These are phyloP conservation scores for Golubevia sp. DNA, from an alignment of 1,284 basidiomycete genomes.

Conservation along the genomic window DNA sequence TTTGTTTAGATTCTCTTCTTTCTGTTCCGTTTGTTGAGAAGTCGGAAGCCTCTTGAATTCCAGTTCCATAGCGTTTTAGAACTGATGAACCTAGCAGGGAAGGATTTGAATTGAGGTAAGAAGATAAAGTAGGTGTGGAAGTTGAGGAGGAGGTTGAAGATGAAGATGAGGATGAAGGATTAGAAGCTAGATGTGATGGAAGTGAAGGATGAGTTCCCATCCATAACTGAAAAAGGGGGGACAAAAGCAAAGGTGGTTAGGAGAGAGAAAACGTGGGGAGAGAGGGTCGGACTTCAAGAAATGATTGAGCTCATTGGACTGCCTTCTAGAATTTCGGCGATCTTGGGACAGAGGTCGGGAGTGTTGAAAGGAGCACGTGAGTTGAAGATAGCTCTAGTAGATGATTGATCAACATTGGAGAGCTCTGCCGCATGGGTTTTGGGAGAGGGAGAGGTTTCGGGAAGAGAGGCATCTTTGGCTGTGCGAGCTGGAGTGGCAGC, in stretches of 20 bases:
- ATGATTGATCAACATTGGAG: too few species aligned
- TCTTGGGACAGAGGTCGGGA: too few species aligned
- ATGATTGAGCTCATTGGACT: neutral
- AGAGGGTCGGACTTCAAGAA: neutral
- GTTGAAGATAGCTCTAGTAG: too few species aligned
- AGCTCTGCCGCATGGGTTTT: too few species aligned
- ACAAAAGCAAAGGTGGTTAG: neutral
- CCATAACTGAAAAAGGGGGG: conserved; percentile 67
- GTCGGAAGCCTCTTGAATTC: conserved; percentile 63
- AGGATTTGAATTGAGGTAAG: conserved; percentile 71
- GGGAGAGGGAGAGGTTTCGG: too few species aligned
- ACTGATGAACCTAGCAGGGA: conserved; percentile 73
- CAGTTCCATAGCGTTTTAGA: conserved; percentile 67
- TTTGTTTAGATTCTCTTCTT: neutral
- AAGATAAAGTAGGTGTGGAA: neutral
- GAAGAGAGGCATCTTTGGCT: too few species aligned
- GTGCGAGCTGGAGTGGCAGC: too few species aligned
- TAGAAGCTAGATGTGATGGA: conserved; percentile 72
- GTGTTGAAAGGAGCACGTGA: too few species aligned
- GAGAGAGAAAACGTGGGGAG: too few species aligned
- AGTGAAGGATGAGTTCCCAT: conserved; percentile 96
- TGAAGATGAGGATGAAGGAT: conserved; percentile 66
- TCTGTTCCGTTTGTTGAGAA: neutral
- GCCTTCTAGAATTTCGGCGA: neutral
- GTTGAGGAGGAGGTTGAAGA: conserved; percentile 60